Percentiles rank a stretch among this genome's conserved stretches.
phyloP scores from a whole-genome alignment of 768 basidiomycete genomes.

The Plicaturopsis crispa region DNA sequence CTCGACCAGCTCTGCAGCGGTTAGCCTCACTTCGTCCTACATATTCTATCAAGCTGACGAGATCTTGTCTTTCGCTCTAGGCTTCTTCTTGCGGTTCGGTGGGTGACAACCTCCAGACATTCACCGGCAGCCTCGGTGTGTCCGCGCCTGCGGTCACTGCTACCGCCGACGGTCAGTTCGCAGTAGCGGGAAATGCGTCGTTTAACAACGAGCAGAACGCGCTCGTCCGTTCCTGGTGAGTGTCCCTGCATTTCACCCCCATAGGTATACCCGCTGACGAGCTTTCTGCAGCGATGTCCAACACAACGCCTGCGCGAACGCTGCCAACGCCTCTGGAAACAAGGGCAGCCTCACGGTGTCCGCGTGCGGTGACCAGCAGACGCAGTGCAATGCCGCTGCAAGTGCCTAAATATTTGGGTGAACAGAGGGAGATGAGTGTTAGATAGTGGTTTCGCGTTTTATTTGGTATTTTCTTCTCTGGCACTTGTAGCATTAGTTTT shows the following conservation, averaged over 20 bases:
- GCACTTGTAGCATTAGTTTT: too few species aligned
- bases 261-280: background rate
- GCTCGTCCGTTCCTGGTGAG: conserved; percentile 39
- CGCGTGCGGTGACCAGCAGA: conserved; percentile 38
- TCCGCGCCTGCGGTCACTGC: conserved; percentile 36
- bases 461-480: too few species aligned
- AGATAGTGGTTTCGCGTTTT: too few species aligned
- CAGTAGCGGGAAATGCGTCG: conserved; percentile 36
- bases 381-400: conserved; percentile 27
- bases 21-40: background rate
- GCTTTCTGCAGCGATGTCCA: conserved; percentile 36
- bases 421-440: too few species aligned
- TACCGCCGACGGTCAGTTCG: conserved; percentile 34
- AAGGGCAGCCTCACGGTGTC: conserved; percentile 37
- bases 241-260: background rate
- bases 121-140: conserved; percentile 38
- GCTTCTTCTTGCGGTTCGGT: too few species aligned
- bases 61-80: too few species aligned
- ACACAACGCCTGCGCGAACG: conserved; percentile 52
- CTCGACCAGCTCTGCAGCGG: conserved; percentile 1
- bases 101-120: conserved; percentile 43
- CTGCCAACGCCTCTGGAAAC: conserved; percentile 44
- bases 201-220: conserved; percentile 41
- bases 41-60: too few species aligned
- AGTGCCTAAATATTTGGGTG: conserved; percentile 5